A percentile compares a stretch with the other conserved stretches of the same genome.
phyloP scores from a whole-genome alignment of 2,329 filamentous ascomycete species.

The Basipetospora chlamydospora region DNA sequence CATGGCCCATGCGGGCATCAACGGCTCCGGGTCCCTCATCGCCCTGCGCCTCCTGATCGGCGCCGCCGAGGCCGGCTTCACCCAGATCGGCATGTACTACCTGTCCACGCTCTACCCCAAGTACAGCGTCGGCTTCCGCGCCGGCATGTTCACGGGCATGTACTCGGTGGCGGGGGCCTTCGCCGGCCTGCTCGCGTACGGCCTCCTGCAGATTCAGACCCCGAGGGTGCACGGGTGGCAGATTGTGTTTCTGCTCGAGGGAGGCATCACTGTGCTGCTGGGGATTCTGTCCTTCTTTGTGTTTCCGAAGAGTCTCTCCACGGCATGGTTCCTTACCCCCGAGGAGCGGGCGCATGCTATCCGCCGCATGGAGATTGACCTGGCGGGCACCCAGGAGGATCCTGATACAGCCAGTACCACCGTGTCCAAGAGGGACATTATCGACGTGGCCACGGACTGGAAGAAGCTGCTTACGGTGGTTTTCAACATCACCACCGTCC shows the following conservation, averaged over 20 bases:
- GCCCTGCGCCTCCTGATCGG: slow-evolving; percentile 11
- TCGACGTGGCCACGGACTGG: slow-evolving; percentile 2
- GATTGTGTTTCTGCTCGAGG: slow-evolving; percentile 1
- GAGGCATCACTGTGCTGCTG: slow-evolving; percentile 1
- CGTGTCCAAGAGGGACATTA: not conserved
- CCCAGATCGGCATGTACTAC: slow-evolving; percentile 11
- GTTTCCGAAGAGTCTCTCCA: slow-evolving; percentile 1
- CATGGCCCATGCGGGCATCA: slow-evolving; percentile 9
- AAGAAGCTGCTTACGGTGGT: slow-evolving; percentile 2
- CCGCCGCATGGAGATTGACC: slow-evolving; percentile 1
- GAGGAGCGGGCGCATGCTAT: not conserved
- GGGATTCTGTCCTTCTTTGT: slow-evolving; percentile 1
- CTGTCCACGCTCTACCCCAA: slow-evolving; percentile 11
- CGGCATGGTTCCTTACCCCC: slow-evolving; percentile 3
- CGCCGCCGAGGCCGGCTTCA: slow-evolving; percentile 11
- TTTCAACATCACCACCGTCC: slow-evolving; percentile 3
- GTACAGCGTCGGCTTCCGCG: slow-evolving; percentile 9
- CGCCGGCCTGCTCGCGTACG: slow-evolving; percentile 30
- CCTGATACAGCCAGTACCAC: not conserved
- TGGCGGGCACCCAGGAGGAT: not conserved
- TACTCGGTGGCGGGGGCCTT: slow-evolving; percentile 20
- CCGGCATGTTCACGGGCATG: slow-evolving; percentile 10
- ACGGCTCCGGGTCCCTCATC: slow-evolving; percentile 7
- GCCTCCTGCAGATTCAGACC: slow-evolving; percentile 14
- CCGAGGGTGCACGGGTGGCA: not conserved